Evolutionary conservation across 2,329 filamentous ascomycete species (phyloP).

Genomic region (Knufia petricola): DNA sequence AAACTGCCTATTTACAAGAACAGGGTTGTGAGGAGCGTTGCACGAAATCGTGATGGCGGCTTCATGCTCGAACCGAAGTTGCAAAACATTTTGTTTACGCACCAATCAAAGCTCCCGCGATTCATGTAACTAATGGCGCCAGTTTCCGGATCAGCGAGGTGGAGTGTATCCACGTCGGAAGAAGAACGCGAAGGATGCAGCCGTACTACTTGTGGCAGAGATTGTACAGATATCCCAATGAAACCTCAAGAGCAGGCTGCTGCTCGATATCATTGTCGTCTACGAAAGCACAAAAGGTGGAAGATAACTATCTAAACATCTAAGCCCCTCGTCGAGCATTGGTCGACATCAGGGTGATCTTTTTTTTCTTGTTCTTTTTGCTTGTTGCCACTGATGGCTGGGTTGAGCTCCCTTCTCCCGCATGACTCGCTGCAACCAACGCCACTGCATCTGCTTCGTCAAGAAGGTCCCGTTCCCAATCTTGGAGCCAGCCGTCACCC

Average conservation of each 20-base stretch:
- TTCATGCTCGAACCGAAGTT: too few species aligned
- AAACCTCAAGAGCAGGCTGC: constrained; percentile 8
- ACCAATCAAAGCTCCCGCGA: background rate
- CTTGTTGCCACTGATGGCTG: constrained; percentile 18
- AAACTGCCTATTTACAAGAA: background rate
- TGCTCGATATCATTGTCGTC: constrained; percentile 5
- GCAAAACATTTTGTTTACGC: too few species aligned
- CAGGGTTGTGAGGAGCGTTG: background rate
- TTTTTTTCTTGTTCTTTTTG: constrained; percentile 52
- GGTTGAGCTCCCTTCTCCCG: constrained; percentile 22
- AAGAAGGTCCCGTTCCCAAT: constrained; percentile 67
- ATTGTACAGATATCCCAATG: too few species aligned
- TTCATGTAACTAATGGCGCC: background rate
- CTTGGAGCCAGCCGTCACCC: constrained; percentile 80
- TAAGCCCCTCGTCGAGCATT: constrained; percentile 50
- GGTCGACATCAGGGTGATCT: constrained; percentile 60
- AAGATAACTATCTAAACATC: background rate
- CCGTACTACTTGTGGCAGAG: too few species aligned
- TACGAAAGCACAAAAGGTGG: background rate
- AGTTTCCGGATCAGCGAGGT: background rate
- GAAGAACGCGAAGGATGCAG: too few species aligned
- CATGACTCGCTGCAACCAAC: constrained; percentile 34
- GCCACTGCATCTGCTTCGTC: constrained; percentile 51
- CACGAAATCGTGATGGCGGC: too few species aligned
- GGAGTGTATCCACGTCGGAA: too few species aligned